Base-by-base conservation (phyloP, 129 eudicot species). In the Artemisia argyi region DNA sequence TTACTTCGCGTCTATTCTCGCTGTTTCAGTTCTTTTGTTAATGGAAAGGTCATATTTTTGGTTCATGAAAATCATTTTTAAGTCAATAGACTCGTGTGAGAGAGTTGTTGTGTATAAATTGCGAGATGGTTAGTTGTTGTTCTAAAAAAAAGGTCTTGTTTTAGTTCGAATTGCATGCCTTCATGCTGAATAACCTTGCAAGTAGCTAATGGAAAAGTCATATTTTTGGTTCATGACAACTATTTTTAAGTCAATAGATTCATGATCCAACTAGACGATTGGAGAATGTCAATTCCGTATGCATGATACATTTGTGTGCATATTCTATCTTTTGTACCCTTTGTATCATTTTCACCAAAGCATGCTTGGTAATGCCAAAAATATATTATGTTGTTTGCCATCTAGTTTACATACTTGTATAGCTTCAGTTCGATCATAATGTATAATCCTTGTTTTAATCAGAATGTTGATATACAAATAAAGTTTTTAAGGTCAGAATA, bases 381-480 rank as follows among this genome's bases (percentile, higher is more conserved):
- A 60, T 1, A 35, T 76, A 60, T 69, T 35, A 68, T 76, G 39
- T 50, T 68, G 71, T 69, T 76, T 69, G 32, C 57, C 71, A 68
- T 76, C 30, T 19, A 50, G 59, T 57, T 66, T 44, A 26, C 51
- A 44, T 61, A 69, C 56, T 20, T 69, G 42, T 65, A n/a, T 39
- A 39, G 7, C 46, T 7, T 39, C 46, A 39, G 46, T 39, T 39
- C 46, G 35, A 48, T 49, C 59, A 55, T 46, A 58, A 46, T 55
- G 14, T 54, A 39, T 65, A 35, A 65, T 18, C 52, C 19, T 59
- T 42, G 46, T 30, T 17, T 35, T 8, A 19, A 16, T 42, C 17
- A 61, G 15, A 5, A 57, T 58, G 73, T 46, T 22, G 14, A 46
- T 69, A 49, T 65, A 60, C 56, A 11, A 66, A 26, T 51, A 47